Percentiles rank a stretch among this genome's conserved stretches.
Evolutionary conservation across 306 rosid species (phyloP).

Genomic region (Dicorynia guianensis): DNA sequence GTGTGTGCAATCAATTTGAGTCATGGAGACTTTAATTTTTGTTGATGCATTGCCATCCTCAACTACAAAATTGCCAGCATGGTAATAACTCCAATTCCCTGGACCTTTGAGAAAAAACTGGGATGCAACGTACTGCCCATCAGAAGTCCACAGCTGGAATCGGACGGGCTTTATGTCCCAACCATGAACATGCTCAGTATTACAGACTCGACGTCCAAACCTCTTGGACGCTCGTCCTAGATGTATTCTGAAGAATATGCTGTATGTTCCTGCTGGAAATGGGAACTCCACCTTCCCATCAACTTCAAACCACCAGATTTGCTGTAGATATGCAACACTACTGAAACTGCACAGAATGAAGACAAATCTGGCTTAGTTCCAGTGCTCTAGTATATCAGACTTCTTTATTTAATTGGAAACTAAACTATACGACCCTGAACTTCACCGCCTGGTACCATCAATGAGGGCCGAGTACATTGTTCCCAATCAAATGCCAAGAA

Average conservation of each 20-base stretch:
- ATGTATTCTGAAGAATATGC: constrained; percentile 78
- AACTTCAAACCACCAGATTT: constrained; percentile 99
- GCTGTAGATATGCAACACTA: constrained; percentile 86
- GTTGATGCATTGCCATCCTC: constrained; percentile 61
- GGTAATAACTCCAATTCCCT: constrained; percentile 80
- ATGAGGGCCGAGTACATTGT: neutral
- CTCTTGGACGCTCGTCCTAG: constrained; percentile 73
- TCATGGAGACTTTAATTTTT: constrained; percentile 83
- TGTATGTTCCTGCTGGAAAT: constrained; percentile 82
- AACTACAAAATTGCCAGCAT: constrained; percentile 81
- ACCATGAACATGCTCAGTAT: constrained; percentile 82
- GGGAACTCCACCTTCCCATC: constrained; percentile 95
- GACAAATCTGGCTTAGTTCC: constrained; percentile 29
- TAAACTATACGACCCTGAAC: neutral
- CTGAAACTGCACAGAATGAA: constrained; percentile 58
- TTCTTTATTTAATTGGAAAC: neutral
- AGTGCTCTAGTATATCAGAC: constrained; percentile 13
- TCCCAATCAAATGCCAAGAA: too few species aligned
- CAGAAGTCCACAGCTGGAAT: constrained; percentile 90
- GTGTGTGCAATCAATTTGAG: constrained; percentile 98
- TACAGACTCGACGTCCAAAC: constrained; percentile 78
- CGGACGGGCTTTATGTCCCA: constrained; percentile 89
- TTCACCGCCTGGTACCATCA: constrained; percentile 23
- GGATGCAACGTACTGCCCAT: constrained; percentile 72
- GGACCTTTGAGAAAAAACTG: constrained; percentile 71